Conservation (phyloP, 345 rosid genomes). For the Eucalyptus cladocalyx region DNA sequence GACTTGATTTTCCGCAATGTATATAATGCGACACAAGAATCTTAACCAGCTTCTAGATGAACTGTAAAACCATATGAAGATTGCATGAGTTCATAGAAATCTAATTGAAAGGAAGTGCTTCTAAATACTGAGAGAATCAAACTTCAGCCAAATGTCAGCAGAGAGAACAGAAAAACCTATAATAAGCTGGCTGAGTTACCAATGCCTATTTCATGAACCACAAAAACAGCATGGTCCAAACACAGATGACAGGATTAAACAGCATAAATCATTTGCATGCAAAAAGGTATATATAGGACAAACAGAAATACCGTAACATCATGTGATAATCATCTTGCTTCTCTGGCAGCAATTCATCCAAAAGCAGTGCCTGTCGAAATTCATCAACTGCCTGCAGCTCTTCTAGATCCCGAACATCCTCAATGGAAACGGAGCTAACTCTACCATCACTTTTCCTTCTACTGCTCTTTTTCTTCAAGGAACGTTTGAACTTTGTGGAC, state of each 20-base stretch:
- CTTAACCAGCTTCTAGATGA: neutral
- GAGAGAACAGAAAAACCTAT: neutral
- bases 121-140: neutral
- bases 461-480: conserved; percentile 77
- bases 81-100: neutral
- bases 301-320: conserved; percentile 62
- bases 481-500: conserved; percentile 80
- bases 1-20: neutral
- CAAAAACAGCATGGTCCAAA: neutral
- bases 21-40: neutral
- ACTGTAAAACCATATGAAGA: neutral
- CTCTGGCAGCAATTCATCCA: conserved; percentile 82
- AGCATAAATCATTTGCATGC: neutral
- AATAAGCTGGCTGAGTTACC: neutral
- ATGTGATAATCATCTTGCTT: conserved; percentile 86
- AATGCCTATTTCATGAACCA: neutral
- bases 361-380: conserved; percentile 69
- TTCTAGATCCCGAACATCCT: conserved; percentile 86
- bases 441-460: conserved; percentile 78
- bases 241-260: neutral
- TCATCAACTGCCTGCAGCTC: conserved; percentile 85
- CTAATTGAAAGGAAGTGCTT: neutral
- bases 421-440: conserved; percentile 96
- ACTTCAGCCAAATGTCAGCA: neutral
- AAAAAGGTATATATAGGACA: neutral